phyloP scores from a whole-genome alignment of 192 early-diverging fungal species.

The Geosiphon pyriformis region DNA sequence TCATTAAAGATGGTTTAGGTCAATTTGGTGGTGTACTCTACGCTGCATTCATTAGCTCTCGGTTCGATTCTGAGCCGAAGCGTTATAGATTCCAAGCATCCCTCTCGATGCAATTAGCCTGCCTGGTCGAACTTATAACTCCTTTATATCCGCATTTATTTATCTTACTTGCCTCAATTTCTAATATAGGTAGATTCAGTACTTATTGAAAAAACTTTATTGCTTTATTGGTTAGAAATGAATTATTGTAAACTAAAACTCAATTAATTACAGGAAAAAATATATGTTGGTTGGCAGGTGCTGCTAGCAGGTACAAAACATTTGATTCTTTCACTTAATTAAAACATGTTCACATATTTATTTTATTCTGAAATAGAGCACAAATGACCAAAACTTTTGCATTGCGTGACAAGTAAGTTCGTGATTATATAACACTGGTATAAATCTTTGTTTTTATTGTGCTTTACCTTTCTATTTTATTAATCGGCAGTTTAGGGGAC shows the following conservation, averaged over 20 bases:
- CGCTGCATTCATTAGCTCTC: conserved; percentile 64
- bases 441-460: not conserved
- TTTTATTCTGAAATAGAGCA: conserved; percentile 40
- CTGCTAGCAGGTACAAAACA: conserved; percentile 50
- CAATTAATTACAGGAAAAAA: conserved; percentile 67
- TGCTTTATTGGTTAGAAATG: not conserved
- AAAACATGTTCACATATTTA: not conserved
- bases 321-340: not conserved
- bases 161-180: conserved; percentile 63
- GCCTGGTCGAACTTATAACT: conserved; percentile 70
- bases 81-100: conserved; percentile 73
- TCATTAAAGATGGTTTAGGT: conserved; percentile 87
- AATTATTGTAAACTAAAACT: not conserved
- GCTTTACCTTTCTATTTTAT: not conserved
- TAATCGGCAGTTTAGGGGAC: conserved; percentile 57
- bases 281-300: conserved; percentile 78
- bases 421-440: not conserved
- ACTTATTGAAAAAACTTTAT: no score
- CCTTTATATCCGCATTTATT: conserved; percentile 73
- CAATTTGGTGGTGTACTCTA: conserved; percentile 81
- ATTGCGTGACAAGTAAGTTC: conserved; percentile 57
- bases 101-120: conserved; percentile 65
- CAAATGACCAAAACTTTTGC: conserved; percentile 77
- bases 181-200: conserved; percentile 63
- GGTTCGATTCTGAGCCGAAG: conserved; percentile 81